A percentile compares a stretch with the other conserved stretches of the same genome.
phyloP scores from a whole-genome alignment of 768 basidiomycete species.

The Termitomyces sp. region DNA sequence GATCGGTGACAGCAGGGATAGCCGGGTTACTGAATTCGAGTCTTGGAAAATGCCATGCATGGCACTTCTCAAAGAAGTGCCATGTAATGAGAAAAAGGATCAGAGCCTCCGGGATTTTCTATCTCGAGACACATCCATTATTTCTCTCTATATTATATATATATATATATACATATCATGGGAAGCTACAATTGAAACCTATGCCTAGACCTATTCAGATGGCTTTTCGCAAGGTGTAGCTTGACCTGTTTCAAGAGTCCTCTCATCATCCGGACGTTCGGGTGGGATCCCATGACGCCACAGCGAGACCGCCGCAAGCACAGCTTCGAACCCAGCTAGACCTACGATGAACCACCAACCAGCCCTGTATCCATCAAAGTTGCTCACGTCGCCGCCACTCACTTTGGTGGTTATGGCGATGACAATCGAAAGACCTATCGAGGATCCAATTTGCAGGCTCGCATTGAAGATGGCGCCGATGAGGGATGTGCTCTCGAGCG shows the following conservation, averaged over 20 bases:
- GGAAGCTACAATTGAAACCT: not conserved
- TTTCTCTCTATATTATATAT: not conserved
- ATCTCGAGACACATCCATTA: not conserved
- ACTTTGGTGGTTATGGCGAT: conserved; percentile 26
- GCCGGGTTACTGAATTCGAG: not conserved
- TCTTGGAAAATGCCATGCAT: not conserved
- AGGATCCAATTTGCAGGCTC: conserved; percentile 47
- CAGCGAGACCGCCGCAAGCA: conserved; percentile 7
- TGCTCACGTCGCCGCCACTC: conserved; percentile 9
- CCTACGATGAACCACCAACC: conserved; percentile 15
- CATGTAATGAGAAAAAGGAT: not conserved
- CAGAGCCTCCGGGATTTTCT: not conserved
- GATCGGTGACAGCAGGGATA: not conserved
- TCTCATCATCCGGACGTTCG: not conserved
- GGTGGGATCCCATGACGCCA: not conserved
- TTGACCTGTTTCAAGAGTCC: not conserved
- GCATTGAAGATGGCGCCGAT: conserved; percentile 53
- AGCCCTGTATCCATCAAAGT: conserved; percentile 13
- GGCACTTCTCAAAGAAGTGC: not conserved
- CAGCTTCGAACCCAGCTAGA: conserved; percentile 11
- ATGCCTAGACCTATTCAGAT: not conserved
- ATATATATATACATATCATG: not conserved
- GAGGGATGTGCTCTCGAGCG: conserved; percentile 16
- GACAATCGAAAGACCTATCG: conserved; percentile 39
- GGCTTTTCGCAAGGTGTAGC: not conserved